phyloP scores from a whole-genome alignment of 768 basidiomycete species.

The Russula lepida region DNA sequence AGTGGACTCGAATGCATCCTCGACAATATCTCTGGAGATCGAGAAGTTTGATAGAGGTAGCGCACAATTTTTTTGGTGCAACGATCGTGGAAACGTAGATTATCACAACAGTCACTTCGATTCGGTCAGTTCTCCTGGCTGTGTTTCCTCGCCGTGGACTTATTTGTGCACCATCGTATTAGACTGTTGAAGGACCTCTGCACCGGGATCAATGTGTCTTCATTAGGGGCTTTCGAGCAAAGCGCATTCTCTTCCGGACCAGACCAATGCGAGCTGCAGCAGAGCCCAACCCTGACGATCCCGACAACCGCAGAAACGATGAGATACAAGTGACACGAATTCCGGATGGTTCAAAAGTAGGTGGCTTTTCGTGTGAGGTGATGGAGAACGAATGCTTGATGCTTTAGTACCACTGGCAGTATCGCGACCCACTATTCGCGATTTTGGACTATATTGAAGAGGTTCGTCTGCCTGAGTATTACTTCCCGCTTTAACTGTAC shows the following conservation, averaged over 20 bases:
- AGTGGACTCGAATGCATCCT: neutral
- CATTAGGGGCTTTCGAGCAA: conserved; percentile 9
- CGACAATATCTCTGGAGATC: neutral
- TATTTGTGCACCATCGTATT: neutral
- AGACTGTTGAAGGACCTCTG: no score
- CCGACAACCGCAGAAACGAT: neutral
- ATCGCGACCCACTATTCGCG: conserved; percentile 5
- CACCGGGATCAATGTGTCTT: conserved; percentile 8
- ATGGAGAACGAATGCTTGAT: no score
- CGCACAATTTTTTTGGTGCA: neutral
- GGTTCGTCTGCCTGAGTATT: neutral
- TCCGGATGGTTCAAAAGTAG: neutral
- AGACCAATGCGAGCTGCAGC: neutral
- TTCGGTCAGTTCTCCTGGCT: neutral
- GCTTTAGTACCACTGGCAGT: neutral
- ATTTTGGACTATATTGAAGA: conserved; percentile 12
- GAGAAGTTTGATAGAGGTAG: neutral
- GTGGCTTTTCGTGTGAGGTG: no score
- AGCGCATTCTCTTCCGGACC: neutral
- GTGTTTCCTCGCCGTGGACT: neutral
- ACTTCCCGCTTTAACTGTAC: neutral
- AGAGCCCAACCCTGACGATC: neutral
- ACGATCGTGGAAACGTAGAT: neutral
- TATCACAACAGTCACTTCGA: neutral
- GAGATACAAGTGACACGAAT: neutral